Evolutionary conservation across 2,329 filamentous ascomycete genomes (phyloP).

Genomic region (Rhynchosporium secalis): DNA sequence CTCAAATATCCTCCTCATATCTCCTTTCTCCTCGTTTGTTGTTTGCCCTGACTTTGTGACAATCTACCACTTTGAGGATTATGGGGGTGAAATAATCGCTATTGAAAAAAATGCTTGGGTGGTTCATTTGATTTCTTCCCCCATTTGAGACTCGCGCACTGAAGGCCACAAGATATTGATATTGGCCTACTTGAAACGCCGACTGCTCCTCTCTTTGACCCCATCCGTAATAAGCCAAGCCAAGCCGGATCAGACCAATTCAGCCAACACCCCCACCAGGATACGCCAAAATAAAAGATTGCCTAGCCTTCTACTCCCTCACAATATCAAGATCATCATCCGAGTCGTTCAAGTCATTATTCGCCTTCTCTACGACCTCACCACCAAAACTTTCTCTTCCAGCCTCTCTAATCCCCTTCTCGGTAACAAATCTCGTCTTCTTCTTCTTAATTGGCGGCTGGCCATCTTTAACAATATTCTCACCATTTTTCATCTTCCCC

Average conservation of each 20-base stretch:
- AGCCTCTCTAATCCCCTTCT: slow-evolving; percentile 74
- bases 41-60: no score
- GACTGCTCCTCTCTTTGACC: not conserved
- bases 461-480: slow-evolving; percentile 43
- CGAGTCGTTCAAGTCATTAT: slow-evolving; percentile 35
- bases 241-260: not conserved
- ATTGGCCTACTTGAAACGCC: not conserved
- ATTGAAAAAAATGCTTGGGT: no score
- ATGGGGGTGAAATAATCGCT: no score
- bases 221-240: not conserved
- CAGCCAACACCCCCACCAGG: not conserved
- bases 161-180: no score
- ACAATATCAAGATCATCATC: slow-evolving; percentile 41
- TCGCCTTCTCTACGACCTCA: slow-evolving; percentile 41
- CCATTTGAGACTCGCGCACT: no score
- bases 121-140: no score
- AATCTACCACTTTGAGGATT: no score
- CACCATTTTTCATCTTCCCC: slow-evolving; percentile 61
- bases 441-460: slow-evolving; percentile 57
- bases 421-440: slow-evolving; percentile 78
- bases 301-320: slow-evolving; percentile 16
- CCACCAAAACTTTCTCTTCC: slow-evolving; percentile 70
- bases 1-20: no score
- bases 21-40: no score
- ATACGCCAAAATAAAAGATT: not conserved